Evolutionary conservation across 2,329 filamentous ascomycete genomes (phyloP), one percentile per base, ranked within the genome.

Genomic region (Fusarium oligoseptatum): DNA sequence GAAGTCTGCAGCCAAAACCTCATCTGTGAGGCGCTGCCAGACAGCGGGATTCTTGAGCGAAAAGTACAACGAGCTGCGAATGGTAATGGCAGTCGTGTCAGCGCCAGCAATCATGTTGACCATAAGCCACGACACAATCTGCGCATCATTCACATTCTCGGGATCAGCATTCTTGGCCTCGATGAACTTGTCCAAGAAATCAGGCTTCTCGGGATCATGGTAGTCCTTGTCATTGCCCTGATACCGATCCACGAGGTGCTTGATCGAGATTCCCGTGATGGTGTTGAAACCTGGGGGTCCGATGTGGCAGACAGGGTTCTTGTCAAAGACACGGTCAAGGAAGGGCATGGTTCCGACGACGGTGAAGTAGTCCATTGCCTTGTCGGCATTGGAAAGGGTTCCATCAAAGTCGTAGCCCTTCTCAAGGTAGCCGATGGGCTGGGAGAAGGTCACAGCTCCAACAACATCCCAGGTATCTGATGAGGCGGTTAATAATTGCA

Each of bases 111-210:
- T 74, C 57, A 79, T 72, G 70, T 77, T 85, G 58, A 80, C 70
- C 70, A 81, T 75, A 14, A 83, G 64, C 71, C 81, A 86, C 24
- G 79, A 79, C 12, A 86, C 69, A 10, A 85, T 81, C 24, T 81
- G 79, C 15, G 68, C 72, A 66, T 85, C 79, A 60, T 82, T 77
- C 6, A 85, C 80, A 27, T 79, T 67, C 7, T 83, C 80, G 0
- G 82, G 81, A 45, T 81, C 65, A 1, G 75, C 66, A 10, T 79
- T 69, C 70, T 85, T 82, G 3, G 82, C 80, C 14, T 85, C 81
- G n/a, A 86, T 79, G 63, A 85, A 85, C 41, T 81, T 80, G 64
- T 85, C 82, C 7, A 86, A 72, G 29, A 82, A 85, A 61, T 86
- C 84, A 0, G 79, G 81, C 2, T 63, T 67, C 6, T 66, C 64